These are phyloP conservation scores for Hemileccinum impolitum DNA, from an alignment of 768 basidiomycete species.

Conservation along the genomic window DNA sequence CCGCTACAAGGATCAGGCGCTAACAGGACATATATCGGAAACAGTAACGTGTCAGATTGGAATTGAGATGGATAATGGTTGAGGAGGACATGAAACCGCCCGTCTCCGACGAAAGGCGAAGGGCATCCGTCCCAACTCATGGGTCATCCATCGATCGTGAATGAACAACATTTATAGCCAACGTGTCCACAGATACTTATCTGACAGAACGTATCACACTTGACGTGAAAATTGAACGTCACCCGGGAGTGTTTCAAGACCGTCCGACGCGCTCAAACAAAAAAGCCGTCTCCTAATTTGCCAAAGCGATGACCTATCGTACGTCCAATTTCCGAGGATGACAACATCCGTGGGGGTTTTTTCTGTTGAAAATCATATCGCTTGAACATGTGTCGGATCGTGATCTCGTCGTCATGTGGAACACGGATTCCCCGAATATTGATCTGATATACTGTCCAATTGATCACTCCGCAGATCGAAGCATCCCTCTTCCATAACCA, in stretches of 20 bases:
- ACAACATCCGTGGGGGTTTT: constrained; percentile 2
- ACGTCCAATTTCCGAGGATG: constrained; percentile 25
- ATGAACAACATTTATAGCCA: background rate
- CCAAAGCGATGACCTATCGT: constrained; percentile 9
- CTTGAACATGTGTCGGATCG: constrained; percentile 1
- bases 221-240: background rate
- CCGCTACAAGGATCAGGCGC: constrained; percentile 7
- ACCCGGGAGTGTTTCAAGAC: background rate
- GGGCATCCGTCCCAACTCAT: background rate
- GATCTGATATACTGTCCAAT: constrained; percentile 14
- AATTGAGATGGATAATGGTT: constrained; percentile 1
- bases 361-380: constrained; percentile 5
- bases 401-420: constrained; percentile 2
- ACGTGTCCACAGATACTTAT: background rate
- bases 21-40: constrained; percentile 1
- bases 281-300: constrained; percentile 1
- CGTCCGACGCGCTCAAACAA: background rate
- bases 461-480: constrained; percentile 28
- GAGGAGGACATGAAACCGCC: constrained; percentile 9
- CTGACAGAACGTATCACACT: background rate
- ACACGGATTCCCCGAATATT: constrained; percentile 11
- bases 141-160: background rate
- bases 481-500: constrained; percentile 24
- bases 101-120: constrained; percentile 5
- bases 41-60: constrained; percentile 1